Evolutionary conservation across 106 monocot species (phyloP).

Genomic region (Triglochin maritima): DNA sequence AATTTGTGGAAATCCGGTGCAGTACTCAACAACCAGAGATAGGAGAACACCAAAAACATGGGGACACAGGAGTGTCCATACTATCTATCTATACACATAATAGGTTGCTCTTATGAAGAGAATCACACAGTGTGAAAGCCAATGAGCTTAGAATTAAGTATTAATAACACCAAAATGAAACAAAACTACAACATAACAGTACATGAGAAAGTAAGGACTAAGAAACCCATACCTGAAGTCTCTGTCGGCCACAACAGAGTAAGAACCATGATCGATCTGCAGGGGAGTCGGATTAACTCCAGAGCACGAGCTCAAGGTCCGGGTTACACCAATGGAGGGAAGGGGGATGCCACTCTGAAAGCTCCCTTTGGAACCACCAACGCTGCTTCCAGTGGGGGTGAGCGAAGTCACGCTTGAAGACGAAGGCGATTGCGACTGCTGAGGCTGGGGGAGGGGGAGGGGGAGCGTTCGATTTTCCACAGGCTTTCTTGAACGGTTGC

Average conservation of each 20-base stretch:
- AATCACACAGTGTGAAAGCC: background rate
- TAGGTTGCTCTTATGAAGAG: background rate
- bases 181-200: background rate
- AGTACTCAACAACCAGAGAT: too few relatives aligned
- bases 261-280: conserved; percentile 5
- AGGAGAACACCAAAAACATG: background rate
- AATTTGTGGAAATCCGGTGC: background rate
- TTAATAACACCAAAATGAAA: background rate
- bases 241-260: conserved; percentile 2
- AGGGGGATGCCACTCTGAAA: conserved; percentile 5
- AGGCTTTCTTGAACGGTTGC: conserved; percentile 45
- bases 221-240: conserved; percentile 4
- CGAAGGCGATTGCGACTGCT: conserved; percentile 11
- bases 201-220: background rate
- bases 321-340: background rate
- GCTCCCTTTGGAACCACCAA: background rate
- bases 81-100: background rate
- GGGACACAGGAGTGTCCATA: background rate
- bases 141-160: background rate
- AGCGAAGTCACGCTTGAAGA: conserved; percentile 36
- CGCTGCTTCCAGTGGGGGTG: conserved; percentile 4
- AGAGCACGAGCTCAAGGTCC: background rate
- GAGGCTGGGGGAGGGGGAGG: conserved; percentile 31
- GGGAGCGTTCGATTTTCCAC: conserved; percentile 31
- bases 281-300: conserved; percentile 1